Base-by-base conservation (phyloP, 257 asterid species). In the Capsicum rhomboideum region DNA sequence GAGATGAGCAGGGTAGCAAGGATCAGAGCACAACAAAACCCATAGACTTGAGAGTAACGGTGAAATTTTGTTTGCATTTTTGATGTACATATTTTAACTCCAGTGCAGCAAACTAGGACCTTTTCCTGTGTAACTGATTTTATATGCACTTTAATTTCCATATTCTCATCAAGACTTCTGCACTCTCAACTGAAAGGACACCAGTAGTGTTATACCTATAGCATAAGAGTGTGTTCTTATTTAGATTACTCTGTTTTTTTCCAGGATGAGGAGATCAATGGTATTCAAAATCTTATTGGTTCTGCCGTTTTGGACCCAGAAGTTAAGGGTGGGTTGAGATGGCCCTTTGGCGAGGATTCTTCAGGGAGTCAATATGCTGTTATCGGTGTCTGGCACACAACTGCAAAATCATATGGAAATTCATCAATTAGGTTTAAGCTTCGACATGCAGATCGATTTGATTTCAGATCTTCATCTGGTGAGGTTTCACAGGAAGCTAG, bases 361-460 rank as follows among this genome's bases (percentile, higher is more conserved):
- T 84, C 90, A 49, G 92, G 90, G 80, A 88, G 86, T 72, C 83
- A 87, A 54, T 88, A 86, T 82, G 64, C 84, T 75, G 90, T 89
- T 80, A 83, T 86, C 20, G 86, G 88, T 56, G 86, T 82, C 58
- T 90, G 91, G 91, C 93, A 90, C 87, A 85, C 85, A 53, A 83
- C 40, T 84, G 86, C 82, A 31, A 87, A 87, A 85, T 54, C 83
- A 55, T 89, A 81, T 46, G 79, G 67, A 78, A 88, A 83, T 83
- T 84, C 88, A 44, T 92, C 89, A 64, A 71, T 88, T 83, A 87
- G 87, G 87, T 78, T 92, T 63, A 85, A 85, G 86, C 83, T 87
- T 86, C 87, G 90, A 78, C 83, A 52, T 82, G 93, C 89, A 42
- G 92, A 92, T 81, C 86, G 93, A 63, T 92, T 88, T 86, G 90